Evolutionary conservation across 176 grass and related monocot species (phyloP).

Genomic region (Phragmites australis): DNA sequence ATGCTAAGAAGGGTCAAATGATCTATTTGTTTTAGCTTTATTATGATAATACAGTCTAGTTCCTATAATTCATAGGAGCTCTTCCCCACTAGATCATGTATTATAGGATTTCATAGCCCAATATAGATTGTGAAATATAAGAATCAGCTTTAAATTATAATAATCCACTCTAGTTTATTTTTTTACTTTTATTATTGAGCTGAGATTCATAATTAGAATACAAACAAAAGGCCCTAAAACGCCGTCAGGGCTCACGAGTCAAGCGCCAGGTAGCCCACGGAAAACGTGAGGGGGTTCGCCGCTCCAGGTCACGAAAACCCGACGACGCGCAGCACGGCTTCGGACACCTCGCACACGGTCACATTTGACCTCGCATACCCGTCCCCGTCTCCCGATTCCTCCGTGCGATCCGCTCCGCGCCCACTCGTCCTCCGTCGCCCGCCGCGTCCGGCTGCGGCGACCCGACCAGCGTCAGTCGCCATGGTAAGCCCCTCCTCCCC

Average conservation of each 20-base stretch:
- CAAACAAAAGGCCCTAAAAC: no score
- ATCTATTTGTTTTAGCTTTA: no score
- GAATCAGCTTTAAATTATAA: no score
- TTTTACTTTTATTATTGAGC: no score
- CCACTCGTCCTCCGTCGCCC: not conserved
- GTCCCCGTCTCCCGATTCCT: slow-evolving; percentile 39
- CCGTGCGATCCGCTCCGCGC: not conserved
- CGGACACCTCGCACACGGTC: slow-evolving; percentile 5
- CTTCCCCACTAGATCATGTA: no score
- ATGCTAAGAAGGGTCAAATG: no score
- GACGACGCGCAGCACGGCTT: not conserved
- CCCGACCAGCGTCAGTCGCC: slow-evolving; percentile 3
- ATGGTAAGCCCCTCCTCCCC: slow-evolving; percentile 19
- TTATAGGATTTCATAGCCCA: no score
- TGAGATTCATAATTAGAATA: no score
- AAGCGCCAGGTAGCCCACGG: slow-evolving; percentile 1
- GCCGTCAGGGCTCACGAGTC: not conserved
- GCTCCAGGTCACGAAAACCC: not conserved
- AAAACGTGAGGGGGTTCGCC: not conserved
- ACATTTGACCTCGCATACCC: slow-evolving; percentile 1
- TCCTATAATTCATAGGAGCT: no score
- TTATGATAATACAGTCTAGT: no score
- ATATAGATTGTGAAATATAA: no score
- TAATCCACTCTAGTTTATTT: no score
- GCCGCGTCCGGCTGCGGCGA: slow-evolving; percentile 23